A percentile compares a stretch with the other conserved stretches of the same genome.
Evolutionary conservation across 495 filamentous ascomycete genomes (phyloP).

Genomic region (Aspergillus campestris): DNA sequence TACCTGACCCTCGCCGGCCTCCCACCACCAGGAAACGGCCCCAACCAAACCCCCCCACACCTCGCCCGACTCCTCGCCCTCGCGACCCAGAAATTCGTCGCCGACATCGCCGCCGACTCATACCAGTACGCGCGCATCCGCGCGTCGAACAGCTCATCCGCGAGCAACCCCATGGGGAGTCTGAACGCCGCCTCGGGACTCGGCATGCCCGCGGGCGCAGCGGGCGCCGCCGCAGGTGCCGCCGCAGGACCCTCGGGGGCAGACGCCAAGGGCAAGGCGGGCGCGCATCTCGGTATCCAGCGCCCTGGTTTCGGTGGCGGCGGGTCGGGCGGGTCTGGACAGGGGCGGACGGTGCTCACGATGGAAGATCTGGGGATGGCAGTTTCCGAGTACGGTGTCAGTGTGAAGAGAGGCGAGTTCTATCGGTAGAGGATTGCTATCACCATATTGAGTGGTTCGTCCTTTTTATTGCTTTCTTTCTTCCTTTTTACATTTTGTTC

Average conservation of each 20-base stretch:
- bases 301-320: slow-evolving; percentile 88
- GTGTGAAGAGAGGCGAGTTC: slow-evolving; percentile 93
- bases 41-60: slow-evolving; percentile 75
- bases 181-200: slow-evolving; percentile 71
- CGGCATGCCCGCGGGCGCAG: slow-evolving; percentile 49
- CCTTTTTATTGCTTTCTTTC: too few species aligned
- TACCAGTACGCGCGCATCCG: slow-evolving; percentile 96
- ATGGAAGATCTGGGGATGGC: slow-evolving; percentile 99
- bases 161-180: slow-evolving; percentile 81
- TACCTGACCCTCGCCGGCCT: slow-evolving; percentile 94
- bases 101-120: slow-evolving; percentile 92
- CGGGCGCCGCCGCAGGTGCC: slow-evolving; percentile 41
- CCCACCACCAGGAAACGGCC: slow-evolving; percentile 71
- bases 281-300: slow-evolving; percentile 75
- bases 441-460: too few species aligned
- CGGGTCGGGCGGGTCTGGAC: slow-evolving; percentile 73
- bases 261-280: slow-evolving; percentile 54
- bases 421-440: slow-evolving; percentile 55
- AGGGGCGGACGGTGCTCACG: slow-evolving; percentile 88
- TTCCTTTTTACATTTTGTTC: neutral
- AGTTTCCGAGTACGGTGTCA: slow-evolving; percentile 93
- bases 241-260: slow-evolving; percentile 43
- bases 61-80: slow-evolving; percentile 90
- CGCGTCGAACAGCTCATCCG: slow-evolving; percentile 73
- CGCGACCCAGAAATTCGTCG: slow-evolving; percentile 95